Evolutionary conservation across 78 protist genomes (phyloP).

Genomic region (Chrysochromulina tobinii): DNA sequence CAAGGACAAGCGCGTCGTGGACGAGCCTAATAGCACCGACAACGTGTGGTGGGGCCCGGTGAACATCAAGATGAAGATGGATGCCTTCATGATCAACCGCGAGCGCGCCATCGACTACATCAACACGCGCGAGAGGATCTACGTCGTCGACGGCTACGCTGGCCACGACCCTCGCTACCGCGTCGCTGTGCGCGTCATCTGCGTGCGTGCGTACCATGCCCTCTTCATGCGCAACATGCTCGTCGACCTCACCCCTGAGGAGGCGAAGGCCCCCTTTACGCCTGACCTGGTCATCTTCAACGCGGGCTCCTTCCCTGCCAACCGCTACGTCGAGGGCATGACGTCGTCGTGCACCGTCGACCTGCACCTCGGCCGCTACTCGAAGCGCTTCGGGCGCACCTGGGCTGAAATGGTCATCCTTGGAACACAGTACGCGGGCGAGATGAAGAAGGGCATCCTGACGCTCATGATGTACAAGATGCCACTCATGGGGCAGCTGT

Average conservation of each 20-base stretch:
- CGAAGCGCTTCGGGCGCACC: too few relatives aligned
- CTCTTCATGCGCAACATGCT: conserved; percentile 73
- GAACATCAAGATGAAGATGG: conserved; percentile 73
- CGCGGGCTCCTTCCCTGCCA: conserved; percentile 87
- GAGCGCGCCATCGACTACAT: conserved; percentile 91
- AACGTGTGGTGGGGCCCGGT: conserved; percentile 84
- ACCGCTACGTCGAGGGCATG: conserved; percentile 64
- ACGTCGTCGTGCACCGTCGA: conserved; percentile 75
- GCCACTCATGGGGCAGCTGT: conserved; percentile 85
- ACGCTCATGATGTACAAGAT: conserved; percentile 88
- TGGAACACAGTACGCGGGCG: conserved; percentile 94
- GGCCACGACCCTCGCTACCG: conserved; percentile 48
- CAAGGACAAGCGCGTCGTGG: conserved; percentile 47
- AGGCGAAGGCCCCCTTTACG: conserved; percentile 50
- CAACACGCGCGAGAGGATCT: conserved; percentile 79
- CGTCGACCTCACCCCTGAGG: conserved; percentile 31
- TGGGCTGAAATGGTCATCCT: conserved; percentile 81
- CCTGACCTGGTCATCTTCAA: background rate
- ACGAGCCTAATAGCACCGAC: background rate
- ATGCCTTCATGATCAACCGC: conserved; percentile 78
- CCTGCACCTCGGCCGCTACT: conserved; percentile 62
- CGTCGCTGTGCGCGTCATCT: conserved; percentile 67
- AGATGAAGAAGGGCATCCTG: conserved; percentile 96
- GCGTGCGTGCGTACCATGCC: conserved; percentile 88
- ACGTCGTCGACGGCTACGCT: conserved; percentile 87